Conservation (phyloP, 441 rosid genomes). For the Capsella rubella region DNA sequence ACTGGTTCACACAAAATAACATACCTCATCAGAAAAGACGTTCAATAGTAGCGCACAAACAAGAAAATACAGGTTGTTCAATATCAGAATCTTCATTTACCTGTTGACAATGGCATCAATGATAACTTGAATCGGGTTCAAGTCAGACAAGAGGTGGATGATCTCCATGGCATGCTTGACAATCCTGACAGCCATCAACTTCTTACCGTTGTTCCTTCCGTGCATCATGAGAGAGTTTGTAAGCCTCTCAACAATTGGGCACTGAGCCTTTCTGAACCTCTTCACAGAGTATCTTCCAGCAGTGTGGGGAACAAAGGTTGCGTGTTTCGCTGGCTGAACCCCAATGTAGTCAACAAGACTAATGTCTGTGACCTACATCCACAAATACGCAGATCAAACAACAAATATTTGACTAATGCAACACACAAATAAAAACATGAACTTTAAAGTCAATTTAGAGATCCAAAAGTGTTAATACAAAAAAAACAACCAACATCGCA, state of each 20-base stretch:
- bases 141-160: slow-evolving; percentile 58
- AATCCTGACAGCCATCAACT: slow-evolving; percentile 64
- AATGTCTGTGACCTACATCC: slow-evolving; percentile 53
- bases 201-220: slow-evolving; percentile 73
- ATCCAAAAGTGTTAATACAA: not conserved
- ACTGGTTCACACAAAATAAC: slow-evolving; percentile 38
- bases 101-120: slow-evolving; percentile 73
- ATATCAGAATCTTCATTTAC: slow-evolving; percentile 42
- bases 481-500: not conserved
- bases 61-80: not conserved
- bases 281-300: slow-evolving; percentile 74
- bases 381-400: not conserved
- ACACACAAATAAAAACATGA: not conserved
- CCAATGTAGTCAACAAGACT: slow-evolving; percentile 65
- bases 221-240: slow-evolving; percentile 78
- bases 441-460: not conserved
- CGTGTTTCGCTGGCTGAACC: slow-evolving; percentile 61
- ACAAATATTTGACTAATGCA: not conserved
- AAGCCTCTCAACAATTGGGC: slow-evolving; percentile 72
- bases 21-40: slow-evolving; percentile 5
- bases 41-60: not conserved
- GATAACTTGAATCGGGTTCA: slow-evolving; percentile 70
- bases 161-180: slow-evolving; percentile 73
- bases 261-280: slow-evolving; percentile 75
- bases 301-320: slow-evolving; percentile 68